Evolutionary conservation across 306 rosid genomes (phyloP).

Genomic region (Prunus mume): DNA sequence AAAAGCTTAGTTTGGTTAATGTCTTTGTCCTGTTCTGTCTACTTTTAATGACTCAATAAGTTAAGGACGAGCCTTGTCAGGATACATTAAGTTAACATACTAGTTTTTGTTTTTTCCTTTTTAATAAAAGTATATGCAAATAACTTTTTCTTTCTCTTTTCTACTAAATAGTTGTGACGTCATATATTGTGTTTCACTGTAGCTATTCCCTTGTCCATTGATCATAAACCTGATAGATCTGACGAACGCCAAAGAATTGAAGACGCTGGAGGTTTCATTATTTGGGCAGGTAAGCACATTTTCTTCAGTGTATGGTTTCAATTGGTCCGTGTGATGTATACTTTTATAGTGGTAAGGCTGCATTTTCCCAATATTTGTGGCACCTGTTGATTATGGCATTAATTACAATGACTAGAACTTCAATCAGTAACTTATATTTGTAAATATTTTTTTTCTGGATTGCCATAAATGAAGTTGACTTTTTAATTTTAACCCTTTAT

Average conservation of each 20-base stretch:
- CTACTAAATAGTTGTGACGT: constrained; percentile 2
- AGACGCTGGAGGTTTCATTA: constrained; percentile 81
- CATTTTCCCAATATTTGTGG: not conserved
- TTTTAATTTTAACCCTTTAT: not conserved
- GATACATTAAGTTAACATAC: not conserved
- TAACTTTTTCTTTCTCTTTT: not conserved
- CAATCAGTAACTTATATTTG: not conserved
- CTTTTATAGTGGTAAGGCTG: not conserved
- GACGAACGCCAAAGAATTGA: constrained; percentile 86
- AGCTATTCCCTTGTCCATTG: constrained; percentile 77
- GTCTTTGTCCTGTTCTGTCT: not conserved
- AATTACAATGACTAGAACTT: not conserved
- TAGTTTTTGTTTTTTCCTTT: not conserved
- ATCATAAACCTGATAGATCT: constrained; percentile 90
- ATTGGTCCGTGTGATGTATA: not conserved
- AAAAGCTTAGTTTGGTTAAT: not conserved
- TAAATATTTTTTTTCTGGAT: not conserved
- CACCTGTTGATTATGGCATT: not conserved
- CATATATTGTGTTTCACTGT: constrained; percentile 22
- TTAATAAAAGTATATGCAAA: not conserved
- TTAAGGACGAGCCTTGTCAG: not conserved
- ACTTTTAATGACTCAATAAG: not conserved
- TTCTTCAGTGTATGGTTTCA: not conserved
- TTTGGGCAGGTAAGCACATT: constrained; percentile 74
- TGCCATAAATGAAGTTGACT: not conserved